Conservation (phyloP, 139 green algal genomes). For the Pleodorina starrii region DNA sequence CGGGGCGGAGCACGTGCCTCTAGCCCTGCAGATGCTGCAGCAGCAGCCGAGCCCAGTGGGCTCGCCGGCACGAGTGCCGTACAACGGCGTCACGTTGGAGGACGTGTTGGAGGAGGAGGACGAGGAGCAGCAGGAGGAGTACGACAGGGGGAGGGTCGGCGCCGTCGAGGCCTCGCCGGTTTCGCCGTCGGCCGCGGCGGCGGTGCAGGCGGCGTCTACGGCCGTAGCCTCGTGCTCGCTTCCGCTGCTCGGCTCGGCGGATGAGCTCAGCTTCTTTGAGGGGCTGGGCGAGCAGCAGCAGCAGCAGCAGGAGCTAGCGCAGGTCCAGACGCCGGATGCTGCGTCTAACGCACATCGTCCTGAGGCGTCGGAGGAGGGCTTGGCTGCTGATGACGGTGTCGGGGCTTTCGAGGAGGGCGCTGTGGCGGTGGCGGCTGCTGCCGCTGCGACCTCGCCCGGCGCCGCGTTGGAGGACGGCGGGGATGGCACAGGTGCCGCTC, state of each 20-base stretch:
- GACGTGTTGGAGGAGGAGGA: not conserved
- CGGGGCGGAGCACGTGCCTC: slow-evolving; percentile 9
- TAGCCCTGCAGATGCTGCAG: not conserved
- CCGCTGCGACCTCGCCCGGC: slow-evolving; percentile 4
- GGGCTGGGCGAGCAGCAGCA: not conserved
- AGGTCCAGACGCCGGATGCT: no score
- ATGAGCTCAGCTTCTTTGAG: slow-evolving; percentile 7
- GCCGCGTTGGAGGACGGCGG: no score
- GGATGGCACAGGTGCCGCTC: not conserved
- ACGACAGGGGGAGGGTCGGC: no score
- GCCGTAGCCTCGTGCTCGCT: no score
- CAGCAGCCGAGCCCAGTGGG: not conserved
- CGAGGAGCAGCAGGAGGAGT: not conserved
- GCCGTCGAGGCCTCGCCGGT: no score
- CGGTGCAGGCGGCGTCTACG: no score
- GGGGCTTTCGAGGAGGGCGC: not conserved
- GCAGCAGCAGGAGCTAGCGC: no score
- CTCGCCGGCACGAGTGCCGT: not conserved
- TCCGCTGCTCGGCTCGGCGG: no score
- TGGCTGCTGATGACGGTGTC: not conserved
- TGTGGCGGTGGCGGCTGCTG: not conserved
- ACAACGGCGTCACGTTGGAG: not conserved
- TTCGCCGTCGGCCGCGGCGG: no score
- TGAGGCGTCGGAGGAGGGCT: not conserved
- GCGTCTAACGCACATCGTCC: no score